These are phyloP conservation scores for Populus trichocarpa DNA, from an alignment of 441 rosid species.

Conservation along the genomic window DNA sequence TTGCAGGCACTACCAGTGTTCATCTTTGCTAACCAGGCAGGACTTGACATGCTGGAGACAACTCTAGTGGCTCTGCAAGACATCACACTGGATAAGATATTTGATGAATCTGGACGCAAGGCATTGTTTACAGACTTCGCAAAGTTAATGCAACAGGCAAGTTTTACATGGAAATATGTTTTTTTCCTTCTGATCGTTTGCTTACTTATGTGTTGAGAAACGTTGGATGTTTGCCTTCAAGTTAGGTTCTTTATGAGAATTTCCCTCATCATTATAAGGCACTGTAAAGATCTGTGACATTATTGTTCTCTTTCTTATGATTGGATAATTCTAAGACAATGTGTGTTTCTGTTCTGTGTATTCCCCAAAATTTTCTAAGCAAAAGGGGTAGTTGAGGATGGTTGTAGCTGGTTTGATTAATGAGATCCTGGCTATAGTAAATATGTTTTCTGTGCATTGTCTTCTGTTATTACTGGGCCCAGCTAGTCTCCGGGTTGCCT, in stretches of 20 bases:
- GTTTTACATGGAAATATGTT: background rate
- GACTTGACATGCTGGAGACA: slow-evolving; percentile 98
- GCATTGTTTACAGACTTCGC: slow-evolving; percentile 63
- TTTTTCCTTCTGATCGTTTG: background rate
- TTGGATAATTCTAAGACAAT: background rate
- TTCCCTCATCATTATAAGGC: background rate
- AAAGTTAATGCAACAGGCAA: slow-evolving; percentile 89
- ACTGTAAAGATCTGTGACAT: background rate
- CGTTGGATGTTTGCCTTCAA: background rate
- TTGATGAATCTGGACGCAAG: slow-evolving; percentile 81
- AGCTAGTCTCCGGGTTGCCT: background rate
- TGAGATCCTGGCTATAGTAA: background rate
- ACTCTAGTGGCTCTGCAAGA: slow-evolving; percentile 91
- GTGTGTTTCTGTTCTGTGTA: background rate
- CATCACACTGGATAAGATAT: slow-evolving; percentile 79
- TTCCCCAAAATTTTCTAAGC: background rate
- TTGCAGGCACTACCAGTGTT: slow-evolving; percentile 77
- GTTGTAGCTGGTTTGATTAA: background rate
- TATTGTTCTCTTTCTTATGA: background rate
- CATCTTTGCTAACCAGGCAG: slow-evolving; percentile 91
- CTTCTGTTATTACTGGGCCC: background rate
- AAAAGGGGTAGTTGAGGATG: background rate
- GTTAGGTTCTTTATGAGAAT: background rate
- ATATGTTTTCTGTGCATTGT: background rate
- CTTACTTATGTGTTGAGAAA: background rate